A percentile compares a stretch with the other conserved stretches of the same genome.
These are phyloP conservation scores for Boletus rex-veris DNA, from an alignment of 768 basidiomycete genomes.

Conservation along the genomic window DNA sequence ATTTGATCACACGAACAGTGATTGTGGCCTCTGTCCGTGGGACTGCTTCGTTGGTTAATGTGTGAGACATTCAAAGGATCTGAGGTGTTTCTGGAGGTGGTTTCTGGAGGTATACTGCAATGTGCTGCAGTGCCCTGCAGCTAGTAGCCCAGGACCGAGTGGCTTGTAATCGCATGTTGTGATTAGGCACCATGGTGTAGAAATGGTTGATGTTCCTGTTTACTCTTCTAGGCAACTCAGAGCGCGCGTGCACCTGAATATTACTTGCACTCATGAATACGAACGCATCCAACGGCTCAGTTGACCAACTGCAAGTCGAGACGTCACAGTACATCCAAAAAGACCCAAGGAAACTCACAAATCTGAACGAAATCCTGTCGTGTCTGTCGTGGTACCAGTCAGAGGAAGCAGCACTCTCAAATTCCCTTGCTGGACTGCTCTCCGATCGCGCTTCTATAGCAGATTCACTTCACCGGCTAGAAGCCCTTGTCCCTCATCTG, in stretches of 20 bases:
- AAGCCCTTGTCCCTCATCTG: constrained; percentile 56
- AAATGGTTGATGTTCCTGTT: too few relatives aligned
- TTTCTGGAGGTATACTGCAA: not conserved
- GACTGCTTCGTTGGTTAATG: constrained; percentile 59
- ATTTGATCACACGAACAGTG: constrained; percentile 92
- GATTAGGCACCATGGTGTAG: too few relatives aligned
- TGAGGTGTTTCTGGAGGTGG: not conserved
- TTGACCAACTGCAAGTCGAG: constrained; percentile 9
- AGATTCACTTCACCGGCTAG: constrained; percentile 57
- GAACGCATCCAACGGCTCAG: constrained; percentile 3
- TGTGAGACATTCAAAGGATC: constrained; percentile 33
- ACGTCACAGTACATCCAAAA: constrained; percentile 6
- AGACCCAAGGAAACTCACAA: constrained; percentile 46
- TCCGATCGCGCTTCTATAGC: constrained; percentile 65
- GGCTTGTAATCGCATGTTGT: too few relatives aligned
- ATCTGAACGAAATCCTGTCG: constrained; percentile 66
- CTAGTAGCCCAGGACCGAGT: too few relatives aligned
- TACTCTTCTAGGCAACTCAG: too few relatives aligned
- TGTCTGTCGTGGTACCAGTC: constrained; percentile 72
- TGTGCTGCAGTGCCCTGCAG: too few relatives aligned
- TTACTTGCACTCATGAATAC: constrained; percentile 3
- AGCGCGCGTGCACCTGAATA: too few relatives aligned
- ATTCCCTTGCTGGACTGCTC: constrained; percentile 66
- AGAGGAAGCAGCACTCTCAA: constrained; percentile 73
- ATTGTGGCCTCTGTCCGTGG: constrained; percentile 78